Evolutionary conservation across 192 early-diverging fungal species (phyloP).

Genomic region (Linderina pennispora): DNA sequence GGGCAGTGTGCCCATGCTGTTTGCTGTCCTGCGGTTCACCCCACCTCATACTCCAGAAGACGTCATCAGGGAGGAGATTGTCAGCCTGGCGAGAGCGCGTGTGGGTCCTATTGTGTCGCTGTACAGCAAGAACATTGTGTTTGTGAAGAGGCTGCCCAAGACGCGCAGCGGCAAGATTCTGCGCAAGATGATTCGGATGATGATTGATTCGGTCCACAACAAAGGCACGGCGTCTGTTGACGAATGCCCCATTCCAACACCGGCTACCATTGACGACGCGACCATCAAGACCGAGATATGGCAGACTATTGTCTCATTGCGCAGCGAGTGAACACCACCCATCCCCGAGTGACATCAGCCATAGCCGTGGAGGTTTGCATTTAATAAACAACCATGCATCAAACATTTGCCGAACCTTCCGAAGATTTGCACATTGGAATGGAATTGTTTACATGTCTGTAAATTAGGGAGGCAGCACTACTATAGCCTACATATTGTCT

Average conservation of each 20-base stretch:
- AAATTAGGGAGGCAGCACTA: no score
- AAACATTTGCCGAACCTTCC: neutral
- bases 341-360: no score
- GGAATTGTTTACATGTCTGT: neutral
- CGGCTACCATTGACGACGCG: conserved; percentile 80
- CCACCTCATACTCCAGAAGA: neutral
- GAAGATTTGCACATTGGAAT: neutral
- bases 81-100: conserved; percentile 54
- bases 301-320: conserved; percentile 11
- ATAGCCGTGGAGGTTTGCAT: no score
- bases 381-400: neutral
- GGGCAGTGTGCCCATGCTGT: conserved; percentile 57
- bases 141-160: conserved; percentile 72
- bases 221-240: neutral
- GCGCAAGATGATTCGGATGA: conserved; percentile 66
- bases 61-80: conserved; percentile 46
- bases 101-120: conserved; percentile 83
- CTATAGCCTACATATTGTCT: no score
- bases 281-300: conserved; percentile 48
- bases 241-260: conserved; percentile 47
- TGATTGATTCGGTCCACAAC: conserved; percentile 57
- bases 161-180: conserved; percentile 83
- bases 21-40: conserved; percentile 46
- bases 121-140: conserved; percentile 53
- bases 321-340: conserved; percentile 1